Conservation (phyloP, 2,329 filamentous ascomycete species). For the Teratosphaeria viscida region DNA sequence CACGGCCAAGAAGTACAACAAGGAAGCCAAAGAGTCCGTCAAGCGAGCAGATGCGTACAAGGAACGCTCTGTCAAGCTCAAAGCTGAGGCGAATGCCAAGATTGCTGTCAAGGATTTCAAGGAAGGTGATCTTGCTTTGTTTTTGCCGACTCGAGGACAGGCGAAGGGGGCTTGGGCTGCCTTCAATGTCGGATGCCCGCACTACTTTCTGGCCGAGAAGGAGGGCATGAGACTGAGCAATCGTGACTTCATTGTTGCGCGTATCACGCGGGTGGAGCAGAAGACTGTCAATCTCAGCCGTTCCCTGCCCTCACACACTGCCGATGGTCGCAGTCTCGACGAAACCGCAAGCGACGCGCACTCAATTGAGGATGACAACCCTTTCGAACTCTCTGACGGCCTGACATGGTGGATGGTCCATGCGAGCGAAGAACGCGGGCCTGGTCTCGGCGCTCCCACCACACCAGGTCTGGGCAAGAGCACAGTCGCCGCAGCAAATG, state of each 20-base stretch:
- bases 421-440: constrained; percentile 72
- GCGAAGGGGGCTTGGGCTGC: constrained; percentile 93
- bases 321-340: constrained; percentile 34
- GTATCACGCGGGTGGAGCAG: constrained; percentile 84
- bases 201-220: constrained; percentile 92
- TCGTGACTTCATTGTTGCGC: constrained; percentile 91
- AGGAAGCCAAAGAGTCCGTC: constrained; percentile 58
- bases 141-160: constrained; percentile 82
- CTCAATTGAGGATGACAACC: constrained; percentile 78
- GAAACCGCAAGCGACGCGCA: constrained; percentile 41
- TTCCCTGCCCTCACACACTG: constrained; percentile 32
- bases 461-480: constrained; percentile 86
- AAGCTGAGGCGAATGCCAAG: constrained; percentile 85
- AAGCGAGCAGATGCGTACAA: constrained; percentile 48
- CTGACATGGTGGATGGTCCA: constrained; percentile 94
- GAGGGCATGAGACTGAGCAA: constrained; percentile 74
- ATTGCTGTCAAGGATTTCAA: constrained; percentile 95
- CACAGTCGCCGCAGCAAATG: constrained; percentile 77
- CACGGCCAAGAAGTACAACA: constrained; percentile 84
- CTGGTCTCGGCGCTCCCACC: constrained; percentile 65
- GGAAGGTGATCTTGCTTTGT: constrained; percentile 86
- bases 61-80: constrained; percentile 70
- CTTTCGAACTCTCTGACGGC: constrained; percentile 91
- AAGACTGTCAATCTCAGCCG: constrained; percentile 86
- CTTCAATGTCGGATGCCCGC: constrained; percentile 94